Conservation (phyloP, 108 stramenopile genomes). For the Cyclotella baltica region DNA sequence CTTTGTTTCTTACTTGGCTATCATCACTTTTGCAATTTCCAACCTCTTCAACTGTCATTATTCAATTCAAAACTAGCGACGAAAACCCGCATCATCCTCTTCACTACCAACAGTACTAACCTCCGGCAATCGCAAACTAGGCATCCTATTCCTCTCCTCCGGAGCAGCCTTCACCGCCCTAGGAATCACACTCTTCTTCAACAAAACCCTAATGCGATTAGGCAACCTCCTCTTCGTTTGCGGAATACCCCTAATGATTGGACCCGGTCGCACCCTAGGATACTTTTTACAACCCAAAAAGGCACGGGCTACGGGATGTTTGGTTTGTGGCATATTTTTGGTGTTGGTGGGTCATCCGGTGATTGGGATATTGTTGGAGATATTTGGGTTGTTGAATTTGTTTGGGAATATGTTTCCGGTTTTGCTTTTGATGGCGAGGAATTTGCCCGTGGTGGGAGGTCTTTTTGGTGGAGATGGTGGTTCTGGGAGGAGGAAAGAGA, state of each 20-base stretch:
- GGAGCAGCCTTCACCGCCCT: constrained; percentile 79
- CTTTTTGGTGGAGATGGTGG: constrained; percentile 57
- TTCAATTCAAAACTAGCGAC: background rate
- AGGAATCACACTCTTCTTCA: constrained; percentile 94
- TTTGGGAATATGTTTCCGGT: constrained; percentile 95
- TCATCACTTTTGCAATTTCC: background rate
- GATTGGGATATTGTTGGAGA: constrained; percentile 88
- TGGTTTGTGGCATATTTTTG: constrained; percentile 80
- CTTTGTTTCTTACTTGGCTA: background rate
- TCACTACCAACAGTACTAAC: constrained; percentile 40
- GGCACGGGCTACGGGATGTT: constrained; percentile 84
- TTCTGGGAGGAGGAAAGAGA: constrained; percentile 27
- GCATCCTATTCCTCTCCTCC: constrained; percentile 71
- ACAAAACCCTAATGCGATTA: constrained; percentile 92
- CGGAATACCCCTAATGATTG: constrained; percentile 89
- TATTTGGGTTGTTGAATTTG: constrained; percentile 93
- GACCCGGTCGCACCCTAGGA: constrained; percentile 85
- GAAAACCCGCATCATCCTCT: background rate
- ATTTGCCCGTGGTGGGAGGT: constrained; percentile 79
- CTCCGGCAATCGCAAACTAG: constrained; percentile 70
- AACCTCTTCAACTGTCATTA: background rate
- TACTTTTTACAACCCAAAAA: constrained; percentile 92
- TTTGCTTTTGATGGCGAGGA: constrained; percentile 67
- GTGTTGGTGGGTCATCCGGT: constrained; percentile 91
- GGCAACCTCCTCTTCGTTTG: constrained; percentile 89